Evolutionary conservation across 306 rosid genomes (phyloP).

Genomic region (Vicia sativa): DNA sequence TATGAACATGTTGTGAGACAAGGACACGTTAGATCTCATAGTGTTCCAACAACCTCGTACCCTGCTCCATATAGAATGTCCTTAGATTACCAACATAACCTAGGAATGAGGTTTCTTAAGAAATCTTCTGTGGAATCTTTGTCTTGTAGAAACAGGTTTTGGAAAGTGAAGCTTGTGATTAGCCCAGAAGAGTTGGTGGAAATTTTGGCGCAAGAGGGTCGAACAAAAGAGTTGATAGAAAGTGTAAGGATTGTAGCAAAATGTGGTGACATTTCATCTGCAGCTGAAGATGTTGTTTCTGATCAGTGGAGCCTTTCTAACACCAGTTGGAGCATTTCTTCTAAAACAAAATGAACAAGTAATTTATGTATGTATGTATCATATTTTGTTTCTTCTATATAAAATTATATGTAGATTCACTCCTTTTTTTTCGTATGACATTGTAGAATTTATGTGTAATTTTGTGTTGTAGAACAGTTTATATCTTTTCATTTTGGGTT

Average conservation of each 20-base stretch:
- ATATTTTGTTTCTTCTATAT: constrained; percentile 32
- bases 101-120: constrained; percentile 50
- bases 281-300: constrained; percentile 48
- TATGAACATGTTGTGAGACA: constrained; percentile 44
- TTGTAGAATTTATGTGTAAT: constrained; percentile 25
- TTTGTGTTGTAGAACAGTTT: constrained; percentile 6
- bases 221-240: constrained; percentile 73
- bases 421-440: constrained; percentile 17
- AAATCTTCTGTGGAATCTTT: constrained; percentile 55
- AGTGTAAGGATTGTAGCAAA: constrained; percentile 80
- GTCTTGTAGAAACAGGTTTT: constrained; percentile 52
- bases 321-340: constrained; percentile 61
- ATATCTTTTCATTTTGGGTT: constrained; percentile 7
- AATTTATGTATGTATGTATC: constrained; percentile 17
- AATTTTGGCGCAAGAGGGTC: constrained; percentile 70
- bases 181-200: constrained; percentile 66
- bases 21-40: constrained; percentile 74
- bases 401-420: constrained; percentile 38
- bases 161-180: constrained; percentile 89
- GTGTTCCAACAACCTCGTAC: constrained; percentile 51
- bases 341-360: constrained; percentile 36
- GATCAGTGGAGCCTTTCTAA: constrained; percentile 78
- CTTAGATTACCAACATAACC: constrained; percentile 42
- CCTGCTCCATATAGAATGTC: constrained; percentile 73
- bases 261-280: constrained; percentile 51